Conservation (phyloP, 164 flowering plant species). For the Liriodendron chinense region DNA sequence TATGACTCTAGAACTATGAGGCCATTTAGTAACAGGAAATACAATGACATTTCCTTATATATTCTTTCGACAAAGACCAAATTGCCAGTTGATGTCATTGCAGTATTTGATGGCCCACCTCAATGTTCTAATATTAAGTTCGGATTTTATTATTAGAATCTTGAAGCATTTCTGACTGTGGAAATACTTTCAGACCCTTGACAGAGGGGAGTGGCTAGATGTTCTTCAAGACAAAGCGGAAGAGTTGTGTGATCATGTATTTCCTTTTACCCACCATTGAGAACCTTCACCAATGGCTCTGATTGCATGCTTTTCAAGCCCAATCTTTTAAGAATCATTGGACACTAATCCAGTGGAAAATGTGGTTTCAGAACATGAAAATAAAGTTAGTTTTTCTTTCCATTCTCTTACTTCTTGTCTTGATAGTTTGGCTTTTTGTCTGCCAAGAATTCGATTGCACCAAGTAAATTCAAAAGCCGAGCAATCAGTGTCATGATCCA, state of each 20-base stretch:
- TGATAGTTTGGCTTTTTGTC: conserved; percentile 75
- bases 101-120: no score
- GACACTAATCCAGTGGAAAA: conserved; percentile 62
- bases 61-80: neutral
- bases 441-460: conserved; percentile 86
- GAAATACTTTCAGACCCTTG: conserved; percentile 52
- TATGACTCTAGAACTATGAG: no score
- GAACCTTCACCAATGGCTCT: neutral
- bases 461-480: conserved; percentile 28
- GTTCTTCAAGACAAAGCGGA: conserved; percentile 70
- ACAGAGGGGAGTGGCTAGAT: conserved; percentile 68
- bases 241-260: conserved; percentile 42
- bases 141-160: neutral
- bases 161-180: neutral
- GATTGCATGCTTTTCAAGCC: conserved; percentile 52
- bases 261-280: neutral
- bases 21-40: no score
- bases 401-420: conserved; percentile 61
- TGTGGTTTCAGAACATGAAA: conserved; percentile 97
- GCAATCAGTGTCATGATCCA: neutral
- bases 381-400: conserved; percentile 83
- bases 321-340: conserved; percentile 61
- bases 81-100: no score
- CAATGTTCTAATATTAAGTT: no score
- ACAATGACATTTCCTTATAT: neutral